These are phyloP conservation scores for Stagonosporopsis cucurbitacearum DNA, from an alignment of 2,329 filamentous ascomycete species.

Conservation along the genomic window DNA sequence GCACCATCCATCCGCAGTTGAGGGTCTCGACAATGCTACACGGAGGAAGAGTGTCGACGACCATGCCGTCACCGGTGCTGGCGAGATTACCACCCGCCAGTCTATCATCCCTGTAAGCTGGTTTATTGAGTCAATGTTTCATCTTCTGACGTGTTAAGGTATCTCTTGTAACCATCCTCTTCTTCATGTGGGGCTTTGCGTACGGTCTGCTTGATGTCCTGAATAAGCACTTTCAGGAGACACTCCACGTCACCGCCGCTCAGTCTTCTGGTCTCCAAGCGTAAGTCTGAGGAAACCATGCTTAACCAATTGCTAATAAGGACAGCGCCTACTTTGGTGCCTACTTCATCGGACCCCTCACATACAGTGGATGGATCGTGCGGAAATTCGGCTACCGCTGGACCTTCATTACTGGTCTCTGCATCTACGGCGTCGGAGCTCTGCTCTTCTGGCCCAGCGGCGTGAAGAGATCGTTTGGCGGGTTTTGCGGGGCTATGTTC, in stretches of 20 bases:
- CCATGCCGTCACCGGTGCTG: slow-evolving; percentile 31
- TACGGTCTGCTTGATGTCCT: slow-evolving; percentile 84
- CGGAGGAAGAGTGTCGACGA: slow-evolving; percentile 28
- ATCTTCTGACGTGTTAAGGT: slow-evolving; percentile 1
- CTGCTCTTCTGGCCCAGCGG: slow-evolving; percentile 69
- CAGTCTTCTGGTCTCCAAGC: slow-evolving; percentile 71
- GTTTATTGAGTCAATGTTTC: not conserved
- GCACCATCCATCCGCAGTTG: slow-evolving; percentile 30
- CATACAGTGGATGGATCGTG: slow-evolving; percentile 65
- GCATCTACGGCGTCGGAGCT: slow-evolving; percentile 64
- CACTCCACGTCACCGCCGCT: slow-evolving; percentile 65
- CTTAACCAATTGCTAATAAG: not conserved
- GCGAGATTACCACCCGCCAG: slow-evolving; percentile 60
- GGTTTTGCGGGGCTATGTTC: slow-evolving; percentile 66
- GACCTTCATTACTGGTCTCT: slow-evolving; percentile 64
- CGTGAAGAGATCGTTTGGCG: slow-evolving; percentile 64
- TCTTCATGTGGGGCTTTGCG: slow-evolving; percentile 87
- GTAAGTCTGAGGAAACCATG: slow-evolving; percentile 59
- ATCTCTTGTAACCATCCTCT: slow-evolving; percentile 75
- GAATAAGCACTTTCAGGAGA: slow-evolving; percentile 70
- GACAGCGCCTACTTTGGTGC: slow-evolving; percentile 68
- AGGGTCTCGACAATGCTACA: slow-evolving; percentile 24
- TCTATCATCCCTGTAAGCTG: slow-evolving; percentile 59
- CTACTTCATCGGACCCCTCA: slow-evolving; percentile 71
- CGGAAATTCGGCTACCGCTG: slow-evolving; percentile 66